Percentiles rank a stretch among this genome's conserved stretches.
phyloP scores from a whole-genome alignment of 371 early-diverging fungal species.

The Rhizopus delemar region DNA sequence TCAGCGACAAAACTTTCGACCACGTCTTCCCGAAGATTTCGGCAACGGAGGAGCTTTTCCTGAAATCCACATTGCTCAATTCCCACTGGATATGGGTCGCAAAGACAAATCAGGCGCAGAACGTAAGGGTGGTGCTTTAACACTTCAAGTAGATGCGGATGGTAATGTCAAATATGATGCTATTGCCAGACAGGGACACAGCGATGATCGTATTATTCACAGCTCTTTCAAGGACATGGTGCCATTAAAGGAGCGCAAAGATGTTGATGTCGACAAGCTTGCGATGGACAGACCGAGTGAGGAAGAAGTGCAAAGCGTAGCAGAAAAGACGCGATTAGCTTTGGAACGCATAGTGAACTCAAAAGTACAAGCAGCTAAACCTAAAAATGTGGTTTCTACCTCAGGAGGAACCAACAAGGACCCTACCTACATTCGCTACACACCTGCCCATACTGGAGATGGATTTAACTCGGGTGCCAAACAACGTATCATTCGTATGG shows the following conservation, averaged over 20 bases:
- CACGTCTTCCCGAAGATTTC: constrained; percentile 83
- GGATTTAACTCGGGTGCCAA: constrained; percentile 67
- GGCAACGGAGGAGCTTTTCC: constrained; percentile 97
- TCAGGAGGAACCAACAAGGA: constrained; percentile 61
- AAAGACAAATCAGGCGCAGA: constrained; percentile 52
- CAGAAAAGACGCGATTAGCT: constrained; percentile 86
- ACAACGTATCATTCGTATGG: constrained; percentile 90
- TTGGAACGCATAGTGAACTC: constrained; percentile 87
- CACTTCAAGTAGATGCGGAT: constrained; percentile 86
- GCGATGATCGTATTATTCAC: constrained; percentile 76
- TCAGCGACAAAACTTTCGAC: constrained; percentile 75
- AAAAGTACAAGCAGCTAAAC: constrained; percentile 72
- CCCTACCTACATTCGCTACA: constrained; percentile 88
- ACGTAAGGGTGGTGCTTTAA: constrained; percentile 71
- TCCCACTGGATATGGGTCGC: constrained; percentile 92
- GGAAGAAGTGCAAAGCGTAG: constrained; percentile 77
- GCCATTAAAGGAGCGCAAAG: constrained; percentile 75
- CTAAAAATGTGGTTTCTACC: constrained; percentile 57
- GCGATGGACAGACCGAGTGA: constrained; percentile 77
- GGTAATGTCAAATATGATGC: constrained; percentile 93
- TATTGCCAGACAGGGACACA: constrained; percentile 78
- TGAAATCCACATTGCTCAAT: constrained; percentile 89
- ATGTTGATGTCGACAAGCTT: constrained; percentile 68
- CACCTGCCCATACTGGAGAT: constrained; percentile 73
- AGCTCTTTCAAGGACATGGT: constrained; percentile 80